Evolutionary conservation across 192 early-diverging fungal genomes (phyloP).

Genomic region (Rhizophagus prolifer): DNA sequence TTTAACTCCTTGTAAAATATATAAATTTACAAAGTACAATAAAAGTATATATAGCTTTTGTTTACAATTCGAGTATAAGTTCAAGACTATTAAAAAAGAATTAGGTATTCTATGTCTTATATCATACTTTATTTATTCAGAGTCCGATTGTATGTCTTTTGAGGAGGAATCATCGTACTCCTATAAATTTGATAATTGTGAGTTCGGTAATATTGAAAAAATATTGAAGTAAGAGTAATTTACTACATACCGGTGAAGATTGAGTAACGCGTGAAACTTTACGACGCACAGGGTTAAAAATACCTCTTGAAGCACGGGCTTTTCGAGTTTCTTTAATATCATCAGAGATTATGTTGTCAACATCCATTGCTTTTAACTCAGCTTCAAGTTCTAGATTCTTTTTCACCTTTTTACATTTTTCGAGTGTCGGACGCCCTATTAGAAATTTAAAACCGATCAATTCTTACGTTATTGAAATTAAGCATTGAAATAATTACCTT

Average conservation of each 20-base stretch:
- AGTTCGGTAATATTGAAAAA: not conserved
- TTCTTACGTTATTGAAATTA: not conserved
- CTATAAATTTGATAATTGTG: not conserved
- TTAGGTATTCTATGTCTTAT: no score
- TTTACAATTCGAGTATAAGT: no score
- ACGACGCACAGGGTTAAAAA: slow-evolving; percentile 2
- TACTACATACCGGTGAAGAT: not conserved
- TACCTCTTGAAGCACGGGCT: slow-evolving; percentile 18
- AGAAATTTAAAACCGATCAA: not conserved
- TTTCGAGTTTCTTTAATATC: slow-evolving; percentile 9
- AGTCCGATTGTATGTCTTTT: not conserved
- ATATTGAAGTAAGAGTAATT: not conserved
- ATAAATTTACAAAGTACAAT: no score
- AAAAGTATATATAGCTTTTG: no score
- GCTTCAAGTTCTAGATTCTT: slow-evolving; percentile 1
- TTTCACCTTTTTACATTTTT: slow-evolving; percentile 11
- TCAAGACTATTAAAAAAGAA: no score
- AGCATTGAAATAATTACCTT: not conserved
- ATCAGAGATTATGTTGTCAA: slow-evolving; percentile 16
- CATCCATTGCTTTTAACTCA: slow-evolving; percentile 19
- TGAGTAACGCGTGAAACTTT: not conserved
- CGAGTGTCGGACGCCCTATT: slow-evolving; percentile 5
- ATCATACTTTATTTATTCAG: no score
- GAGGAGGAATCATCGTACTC: not conserved
- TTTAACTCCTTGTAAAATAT: no score